Evolutionary conservation across 2,329 filamentous ascomycete species (phyloP), one percentile per base, ranked within the genome.

Genomic region (Lasiodiplodia gonubiensis): DNA sequence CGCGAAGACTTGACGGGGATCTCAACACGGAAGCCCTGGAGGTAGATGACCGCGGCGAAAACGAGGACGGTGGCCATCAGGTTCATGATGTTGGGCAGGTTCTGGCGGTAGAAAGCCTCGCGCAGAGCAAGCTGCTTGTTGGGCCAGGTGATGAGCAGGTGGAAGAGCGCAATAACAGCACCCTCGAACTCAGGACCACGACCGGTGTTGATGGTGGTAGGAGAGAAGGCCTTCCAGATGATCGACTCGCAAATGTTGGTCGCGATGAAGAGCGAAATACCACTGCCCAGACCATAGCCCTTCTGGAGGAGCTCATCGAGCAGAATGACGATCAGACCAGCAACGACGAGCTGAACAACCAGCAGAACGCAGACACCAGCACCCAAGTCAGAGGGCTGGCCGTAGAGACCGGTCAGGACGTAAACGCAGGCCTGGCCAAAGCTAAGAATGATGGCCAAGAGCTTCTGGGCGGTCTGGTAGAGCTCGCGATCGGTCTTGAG

Each of bases 171-270:
- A 80, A 98, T 97, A 79, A 98, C 93, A 71, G 95, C 95, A 80
- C 94, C 95, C 87, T 99, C 95, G 77, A 98, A 99, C 85, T 99
- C 95, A 76, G 96, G 96, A 69, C 95, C 95, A 88, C 95, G 93
- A 74, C 95, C 95, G 72, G 96, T 99, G 88, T 99, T 99, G 86
- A 98, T 96, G 79, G 95, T 98, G 69, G 94, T 98, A 67, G 96
- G 96, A 64, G 94, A 98, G 87, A 99, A 98, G 64, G 96, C 95
- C 88, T 97, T 97, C 95, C 95, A 99, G 85, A 99, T 92, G 82
- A 99, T 99, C 68, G 94, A 97, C 87, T 99, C 95, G 92, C 95
- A 99, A 78, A 99, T 98, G 88, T 98, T 98, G 86, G 95, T 99
- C 73, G 95, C 95, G 80, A 99, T 99, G 88, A 99, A 99, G 71